Evolutionary conservation across 2,329 filamentous ascomycete genomes (phyloP), one percentile per base, ranked within the genome.

Genomic region (Fusarium sp.): DNA sequence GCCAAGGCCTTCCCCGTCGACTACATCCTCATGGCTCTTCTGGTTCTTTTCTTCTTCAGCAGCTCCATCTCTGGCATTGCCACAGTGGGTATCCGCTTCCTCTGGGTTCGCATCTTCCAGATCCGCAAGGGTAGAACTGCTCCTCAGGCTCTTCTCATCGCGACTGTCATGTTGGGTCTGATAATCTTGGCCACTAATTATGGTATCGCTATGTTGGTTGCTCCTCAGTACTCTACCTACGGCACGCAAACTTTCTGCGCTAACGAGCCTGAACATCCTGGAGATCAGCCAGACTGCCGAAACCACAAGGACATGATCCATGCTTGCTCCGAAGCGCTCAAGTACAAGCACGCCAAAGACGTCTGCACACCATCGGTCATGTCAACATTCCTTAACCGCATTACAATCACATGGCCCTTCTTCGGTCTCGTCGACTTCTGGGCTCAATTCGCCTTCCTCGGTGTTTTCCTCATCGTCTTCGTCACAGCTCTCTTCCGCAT

Each of bases 211-310:
- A 98, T 97, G 92, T 88, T 98, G 71, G 91, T 98, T n/a, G 96
- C 95, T 11, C 96, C 96, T 4, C 95, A 98, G 80, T 99, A 99
- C 81, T 91, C 96, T 52, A 97, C 93, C 62, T 99, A 94, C 80
- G 96, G 96, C 56, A 94, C 95, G 1, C 96, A 99, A 82, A 98
- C 93, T 2, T 98, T 95, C 85, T 99, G 96, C 83, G 92, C 94
- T 77, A 90, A 92, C 72, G 87, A 91, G 39, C 88, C 91, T 6
- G 85, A 85, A 42, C 85, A 89, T 65, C 87, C 89, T 0, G 90
- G 90, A 64, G 88, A 89, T 72, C 90, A 91, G 76, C 93, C 94
- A 12, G 91, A 97, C 82, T 99, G 96, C 84, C 87, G 87, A 12
- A 82, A 91, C 57, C 89, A 93, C 78, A 88, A 87, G 18, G 90